Evolutionary conservation across 2,329 filamentous ascomycete species (phyloP), one percentile per base, ranked within the genome.

Genomic region (Aspergillus ochraceus): DNA sequence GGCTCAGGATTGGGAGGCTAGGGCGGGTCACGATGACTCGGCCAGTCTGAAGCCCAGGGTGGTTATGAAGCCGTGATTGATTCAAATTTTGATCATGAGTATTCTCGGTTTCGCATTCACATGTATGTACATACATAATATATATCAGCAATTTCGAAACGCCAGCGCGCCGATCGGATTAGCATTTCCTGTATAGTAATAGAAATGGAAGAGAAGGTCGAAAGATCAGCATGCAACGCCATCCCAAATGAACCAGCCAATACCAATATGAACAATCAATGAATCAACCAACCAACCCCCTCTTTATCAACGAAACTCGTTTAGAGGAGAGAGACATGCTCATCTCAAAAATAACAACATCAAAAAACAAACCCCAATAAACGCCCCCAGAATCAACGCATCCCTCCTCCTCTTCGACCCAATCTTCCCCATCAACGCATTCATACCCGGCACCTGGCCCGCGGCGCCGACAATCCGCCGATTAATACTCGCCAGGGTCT

Each of bases 321-420:
- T n/a, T n/a, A n/a, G n/a, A n/a, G n/a, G n/a, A n/a, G n/a, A n/a
- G n/a, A n/a, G n/a, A n/a, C 12, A 39, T 6, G 56, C 58, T 83
- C 77, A 95, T 73, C 87, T 79, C 72, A 95, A 90, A 75, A 88
- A 96, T 70, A 94, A 86, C 70, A 98, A 85, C 79, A 96, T 79
- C 69, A 98, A 77, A 72, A 96, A 96, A 79, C 95, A 98, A 68
- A 97, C 85, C 0, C 92, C 93, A 70, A 99, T 92, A 71, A 99
- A 97, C 51, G 83, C 81, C 19, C 92, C 95, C 80, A 99, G 85
- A 65, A 99, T 97, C 66, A 99, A 89, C 30, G 93, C 93, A 77
- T 99, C 95, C 69, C 95, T 88, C 75, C 94, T 87, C 84, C 96
- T 96, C 82, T 96, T 96, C 59, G 91, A 89, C 55, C 93, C 94